Percentiles rank a stretch among this genome's conserved stretches.
Conservation (phyloP, 177 flowering plant genomes). For the Vitis hybrid region DNA sequence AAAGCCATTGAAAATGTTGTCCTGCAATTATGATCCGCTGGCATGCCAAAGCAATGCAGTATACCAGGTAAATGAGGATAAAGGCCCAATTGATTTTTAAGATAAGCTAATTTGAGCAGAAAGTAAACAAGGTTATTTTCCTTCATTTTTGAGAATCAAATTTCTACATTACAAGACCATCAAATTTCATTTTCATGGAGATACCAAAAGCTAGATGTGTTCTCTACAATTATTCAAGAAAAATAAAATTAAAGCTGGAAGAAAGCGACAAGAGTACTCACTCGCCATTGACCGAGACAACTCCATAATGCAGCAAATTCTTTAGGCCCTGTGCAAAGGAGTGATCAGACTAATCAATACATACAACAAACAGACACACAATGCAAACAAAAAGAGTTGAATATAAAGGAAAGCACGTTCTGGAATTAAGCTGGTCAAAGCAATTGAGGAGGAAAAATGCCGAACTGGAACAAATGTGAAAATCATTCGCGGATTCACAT, state of each 20-base stretch:
- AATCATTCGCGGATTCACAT: no score
- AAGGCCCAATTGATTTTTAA: no score
- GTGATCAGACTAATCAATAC: background rate
- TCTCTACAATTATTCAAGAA: background rate
- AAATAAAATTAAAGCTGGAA: background rate
- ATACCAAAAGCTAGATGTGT: no score
- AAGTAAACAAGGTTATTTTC: background rate
- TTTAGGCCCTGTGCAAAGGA: conserved; percentile 49
- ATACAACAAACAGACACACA: background rate
- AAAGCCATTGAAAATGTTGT: background rate
- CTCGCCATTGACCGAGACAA: conserved; percentile 85
- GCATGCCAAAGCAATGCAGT: no score
- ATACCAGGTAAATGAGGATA: no score
- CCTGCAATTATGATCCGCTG: no score
- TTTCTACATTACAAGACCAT: background rate
- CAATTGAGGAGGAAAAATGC: no score
- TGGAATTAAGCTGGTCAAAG: no score
- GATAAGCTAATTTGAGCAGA: background rate
- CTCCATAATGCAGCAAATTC: conserved; percentile 77
- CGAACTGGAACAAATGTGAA: no score
- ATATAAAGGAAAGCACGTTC: background rate
- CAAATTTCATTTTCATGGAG: background rate
- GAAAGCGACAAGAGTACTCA: conserved; percentile 32
- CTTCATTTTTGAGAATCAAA: background rate
- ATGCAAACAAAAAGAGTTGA: background rate